These are phyloP conservation scores for Royoungia palumana DNA, from an alignment of 768 basidiomycete genomes.

Conservation along the genomic window DNA sequence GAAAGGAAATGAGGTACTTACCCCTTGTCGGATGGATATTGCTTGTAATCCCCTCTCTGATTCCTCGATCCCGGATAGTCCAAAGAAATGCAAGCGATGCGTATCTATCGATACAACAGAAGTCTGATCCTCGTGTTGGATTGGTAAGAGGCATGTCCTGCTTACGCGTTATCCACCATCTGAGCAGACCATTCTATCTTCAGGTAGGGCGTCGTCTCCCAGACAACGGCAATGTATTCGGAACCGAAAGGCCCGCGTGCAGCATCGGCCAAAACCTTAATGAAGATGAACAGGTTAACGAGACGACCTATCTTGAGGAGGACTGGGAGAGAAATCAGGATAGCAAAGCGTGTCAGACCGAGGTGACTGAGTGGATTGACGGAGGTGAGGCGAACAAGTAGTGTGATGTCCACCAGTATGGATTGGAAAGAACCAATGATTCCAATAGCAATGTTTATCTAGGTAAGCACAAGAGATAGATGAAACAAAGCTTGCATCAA, in stretches of 20 bases:
- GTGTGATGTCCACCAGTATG: constrained; percentile 24
- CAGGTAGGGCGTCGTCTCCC: constrained; percentile 20
- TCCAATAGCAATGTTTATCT: constrained; percentile 22
- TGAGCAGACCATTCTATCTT: constrained; percentile 32
- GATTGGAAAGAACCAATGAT: constrained; percentile 20
- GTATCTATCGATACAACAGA: constrained; percentile 4
- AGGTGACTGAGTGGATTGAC: constrained; percentile 18
- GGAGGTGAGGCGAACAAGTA: constrained; percentile 23
- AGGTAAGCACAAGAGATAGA: no score
- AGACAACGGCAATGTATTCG: constrained; percentile 2
- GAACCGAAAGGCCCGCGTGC: constrained; percentile 7
- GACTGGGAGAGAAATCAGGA: constrained; percentile 14
- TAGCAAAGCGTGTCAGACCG: constrained; percentile 4
- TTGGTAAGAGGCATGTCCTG: neutral
- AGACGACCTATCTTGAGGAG: constrained; percentile 23
- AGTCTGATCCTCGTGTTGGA: neutral
- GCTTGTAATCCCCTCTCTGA: no score
- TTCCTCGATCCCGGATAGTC: no score
- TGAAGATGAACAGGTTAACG: constrained; percentile 23
- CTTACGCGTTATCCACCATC: constrained; percentile 28
- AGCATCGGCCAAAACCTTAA: constrained; percentile 8
- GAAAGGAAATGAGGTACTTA: no score
- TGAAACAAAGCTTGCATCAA: no score
- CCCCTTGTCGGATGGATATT: no score
- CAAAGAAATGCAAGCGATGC: constrained; percentile 8